Evolutionary conservation across 1,284 basidiomycete genomes (phyloP).

Genomic region (Heterobasidion annosum): DNA sequence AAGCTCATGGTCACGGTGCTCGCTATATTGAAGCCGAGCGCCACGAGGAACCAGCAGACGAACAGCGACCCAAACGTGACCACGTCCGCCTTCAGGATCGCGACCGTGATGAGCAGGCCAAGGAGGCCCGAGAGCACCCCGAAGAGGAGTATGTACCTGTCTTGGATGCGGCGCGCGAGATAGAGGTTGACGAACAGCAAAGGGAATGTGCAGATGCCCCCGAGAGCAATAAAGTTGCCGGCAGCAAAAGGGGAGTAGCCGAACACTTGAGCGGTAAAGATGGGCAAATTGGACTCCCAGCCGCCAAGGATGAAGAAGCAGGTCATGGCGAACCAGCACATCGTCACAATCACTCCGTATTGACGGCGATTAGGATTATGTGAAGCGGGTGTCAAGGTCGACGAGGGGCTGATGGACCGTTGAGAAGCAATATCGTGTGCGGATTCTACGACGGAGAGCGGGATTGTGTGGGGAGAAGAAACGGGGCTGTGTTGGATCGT

Average conservation of each 20-base stretch:
- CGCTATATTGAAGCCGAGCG: constrained; percentile 62
- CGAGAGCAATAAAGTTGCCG: constrained; percentile 64
- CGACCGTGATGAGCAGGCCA: constrained; percentile 44
- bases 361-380: constrained; percentile 10
- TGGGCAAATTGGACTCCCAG: constrained; percentile 66
- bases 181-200: constrained; percentile 57
- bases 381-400: not conserved
- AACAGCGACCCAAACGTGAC: constrained; percentile 31
- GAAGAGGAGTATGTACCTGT: constrained; percentile 47
- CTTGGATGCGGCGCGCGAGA: constrained; percentile 50
- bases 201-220: constrained; percentile 52
- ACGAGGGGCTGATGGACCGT: not conserved
- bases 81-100: constrained; percentile 31
- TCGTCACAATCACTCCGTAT: constrained; percentile 46
- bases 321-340: constrained; percentile 69
- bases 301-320: constrained; percentile 66
- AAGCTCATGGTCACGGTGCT: constrained; percentile 59
- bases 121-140: constrained; percentile 41
- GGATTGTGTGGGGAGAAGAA: not conserved
- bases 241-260: constrained; percentile 53
- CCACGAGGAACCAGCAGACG: constrained; percentile 57
- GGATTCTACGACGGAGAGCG: not conserved
- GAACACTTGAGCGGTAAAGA: constrained; percentile 45
- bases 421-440: not conserved
- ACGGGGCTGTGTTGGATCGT: not conserved